phyloP scores from a whole-genome alignment of 768 basidiomycete genomes.

The Podaxis sp. region DNA sequence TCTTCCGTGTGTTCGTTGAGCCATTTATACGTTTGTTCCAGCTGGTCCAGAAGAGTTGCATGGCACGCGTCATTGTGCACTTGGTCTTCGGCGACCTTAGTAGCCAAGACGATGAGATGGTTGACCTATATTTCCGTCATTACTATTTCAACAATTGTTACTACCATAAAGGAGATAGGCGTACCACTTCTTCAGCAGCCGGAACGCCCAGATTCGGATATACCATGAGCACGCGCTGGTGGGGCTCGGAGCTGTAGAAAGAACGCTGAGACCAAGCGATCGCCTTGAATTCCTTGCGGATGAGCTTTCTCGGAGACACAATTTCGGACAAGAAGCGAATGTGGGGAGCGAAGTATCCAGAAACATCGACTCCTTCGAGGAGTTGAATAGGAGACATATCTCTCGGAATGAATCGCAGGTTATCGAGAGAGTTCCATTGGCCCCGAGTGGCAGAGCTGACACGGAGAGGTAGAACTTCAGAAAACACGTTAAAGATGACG shows the following conservation, averaged over 20 bases:
- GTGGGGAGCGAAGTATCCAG: constrained; percentile 8
- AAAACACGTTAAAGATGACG: constrained; percentile 35
- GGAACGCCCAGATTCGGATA: constrained; percentile 32
- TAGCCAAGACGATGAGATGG: constrained; percentile 37
- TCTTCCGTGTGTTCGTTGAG: constrained; percentile 31
- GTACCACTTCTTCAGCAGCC: constrained; percentile 41
- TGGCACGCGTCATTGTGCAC: constrained; percentile 22
- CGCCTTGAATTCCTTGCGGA: constrained; percentile 18
- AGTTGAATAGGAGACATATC: constrained; percentile 13
- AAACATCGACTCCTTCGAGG: constrained; percentile 16
- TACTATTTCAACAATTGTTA: neutral
- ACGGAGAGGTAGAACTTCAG: constrained; percentile 31
- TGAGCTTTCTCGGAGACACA: constrained; percentile 19
- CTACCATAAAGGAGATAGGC: constrained; percentile 18
- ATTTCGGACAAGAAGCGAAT: constrained; percentile 12
- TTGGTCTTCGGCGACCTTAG: constrained; percentile 21
- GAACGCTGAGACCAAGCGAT: constrained; percentile 28
- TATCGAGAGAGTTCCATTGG: constrained; percentile 32
- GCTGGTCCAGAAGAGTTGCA: constrained; percentile 33
- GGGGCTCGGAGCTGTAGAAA: constrained; percentile 18
- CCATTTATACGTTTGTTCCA: constrained; percentile 44
- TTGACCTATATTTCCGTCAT: constrained; percentile 30
- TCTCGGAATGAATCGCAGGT: constrained; percentile 41
- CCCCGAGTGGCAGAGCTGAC: constrained; percentile 17
- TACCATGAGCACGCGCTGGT: constrained; percentile 15